Base-by-base conservation (phyloP, 2,329 filamentous ascomycete genomes). In the Fusarium burgessii region DNA sequence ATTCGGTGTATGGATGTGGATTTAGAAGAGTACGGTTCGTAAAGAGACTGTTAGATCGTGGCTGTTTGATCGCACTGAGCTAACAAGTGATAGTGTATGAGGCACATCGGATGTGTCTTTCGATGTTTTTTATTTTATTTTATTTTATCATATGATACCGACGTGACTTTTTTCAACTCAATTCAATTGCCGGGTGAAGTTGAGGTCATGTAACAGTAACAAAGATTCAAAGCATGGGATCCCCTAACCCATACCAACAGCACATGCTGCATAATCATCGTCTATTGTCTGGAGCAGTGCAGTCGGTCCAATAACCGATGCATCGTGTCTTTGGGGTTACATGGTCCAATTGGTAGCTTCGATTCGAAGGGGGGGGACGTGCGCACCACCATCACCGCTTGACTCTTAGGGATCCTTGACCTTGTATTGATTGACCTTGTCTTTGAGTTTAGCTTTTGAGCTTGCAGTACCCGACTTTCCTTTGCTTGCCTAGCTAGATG, bases 361-460 rank as follows among this genome's bases (percentile, higher is more conserved):
- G 32, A 50, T 56, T 35, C 8, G 3, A 15, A 20, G 3, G 17
- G 25, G 3, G 17, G 23, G 58, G 17, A 62, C 52, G 66, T 68
- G 63, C 66, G 41, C 58, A 68, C 63, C 66, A 68, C 47, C 63
- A 68, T 46, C 63, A 68, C 63, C 66, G 58, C 58, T 61, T 58
- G 51, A 54, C 42, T 35, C 49, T 29, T 55, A 46, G 32, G 32
- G 35, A 47, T 36, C 55, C 49, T 61, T 36, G 43, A 61, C 62
- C 62, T 56, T 33, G 61, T 27, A 23, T 64, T 36, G 43, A 61
- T 64, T 36, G 43, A 61, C 61, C 61, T 56, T 33, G 61, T 27
- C n/a, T 15, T 20, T 25, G 8, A 51, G 32, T n/a, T 27, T 51
- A n/a, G 35, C n/a, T 41, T 25, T 36, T 15, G 29, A 38, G 10